These are phyloP conservation scores for Daldinia vernicosa DNA, from an alignment of 495 filamentous ascomycete species.

Conservation along the genomic window DNA sequence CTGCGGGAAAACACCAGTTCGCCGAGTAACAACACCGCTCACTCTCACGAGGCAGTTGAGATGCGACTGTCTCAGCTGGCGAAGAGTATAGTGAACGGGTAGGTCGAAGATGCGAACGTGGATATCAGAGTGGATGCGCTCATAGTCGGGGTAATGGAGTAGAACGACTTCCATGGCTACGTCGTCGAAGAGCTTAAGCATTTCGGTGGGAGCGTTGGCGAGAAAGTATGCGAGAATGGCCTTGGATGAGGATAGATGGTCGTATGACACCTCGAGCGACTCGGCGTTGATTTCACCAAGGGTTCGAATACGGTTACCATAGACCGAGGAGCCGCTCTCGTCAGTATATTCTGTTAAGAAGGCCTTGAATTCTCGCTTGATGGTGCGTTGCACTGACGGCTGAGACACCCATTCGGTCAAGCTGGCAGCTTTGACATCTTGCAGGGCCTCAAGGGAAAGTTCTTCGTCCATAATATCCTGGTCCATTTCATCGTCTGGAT, in stretches of 20 bases:
- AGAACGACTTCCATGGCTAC: conserved; percentile 95
- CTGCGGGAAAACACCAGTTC: conserved; percentile 98
- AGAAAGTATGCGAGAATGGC: conserved; percentile 98
- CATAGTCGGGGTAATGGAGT: conserved; percentile 96
- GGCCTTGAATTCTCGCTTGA: conserved; percentile 94
- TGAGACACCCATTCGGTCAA: conserved; percentile 94
- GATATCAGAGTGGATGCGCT: conserved; percentile 96
- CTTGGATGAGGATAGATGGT: conserved; percentile 86
- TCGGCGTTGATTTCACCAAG: conserved; percentile 97
- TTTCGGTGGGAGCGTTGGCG: conserved; percentile 91
- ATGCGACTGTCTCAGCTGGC: conserved; percentile 94
- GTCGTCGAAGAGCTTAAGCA: conserved; percentile 95
- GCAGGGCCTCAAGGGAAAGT: conserved; percentile 87
- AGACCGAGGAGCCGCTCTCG: conserved; percentile 85
- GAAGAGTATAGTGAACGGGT: conserved; percentile 94
- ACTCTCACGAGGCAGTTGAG: conserved; percentile 97
- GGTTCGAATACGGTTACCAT: conserved; percentile 89
- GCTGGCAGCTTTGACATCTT: conserved; percentile 92
- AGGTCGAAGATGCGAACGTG: conserved; percentile 97
- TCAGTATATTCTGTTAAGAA: conserved; percentile 97
- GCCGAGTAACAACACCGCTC: conserved; percentile 91
- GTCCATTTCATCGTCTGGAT: conserved; percentile 88
- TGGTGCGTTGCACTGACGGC: conserved; percentile 88
- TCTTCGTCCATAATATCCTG: conserved; percentile 95
- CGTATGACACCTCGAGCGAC: conserved; percentile 94